phyloP scores from a whole-genome alignment of 2,329 filamentous ascomycete species.

The Scedosporium boydii region DNA sequence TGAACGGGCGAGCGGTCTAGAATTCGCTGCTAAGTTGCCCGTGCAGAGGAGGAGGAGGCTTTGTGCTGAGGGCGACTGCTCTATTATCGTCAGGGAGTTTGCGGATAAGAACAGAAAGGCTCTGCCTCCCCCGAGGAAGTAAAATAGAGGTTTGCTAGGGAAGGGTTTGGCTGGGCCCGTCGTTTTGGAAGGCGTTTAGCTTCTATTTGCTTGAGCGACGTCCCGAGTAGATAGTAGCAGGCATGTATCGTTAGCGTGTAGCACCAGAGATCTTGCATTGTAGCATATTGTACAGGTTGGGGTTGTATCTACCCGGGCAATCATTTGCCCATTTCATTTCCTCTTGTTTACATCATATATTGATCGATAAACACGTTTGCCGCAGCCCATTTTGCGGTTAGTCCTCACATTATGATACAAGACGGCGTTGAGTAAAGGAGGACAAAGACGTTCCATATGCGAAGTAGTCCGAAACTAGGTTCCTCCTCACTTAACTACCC shows the following conservation, averaged over 20 bases:
- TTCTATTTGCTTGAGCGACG: too few relatives aligned
- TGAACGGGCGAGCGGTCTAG: constrained; percentile 82
- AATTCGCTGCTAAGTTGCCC: constrained; percentile 78
- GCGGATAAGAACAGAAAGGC: constrained; percentile 46
- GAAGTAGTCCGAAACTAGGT: too few relatives aligned
- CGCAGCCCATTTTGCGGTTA: too few relatives aligned
- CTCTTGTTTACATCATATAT: too few relatives aligned
- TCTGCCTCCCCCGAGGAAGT: constrained; percentile 2
- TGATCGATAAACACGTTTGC: too few relatives aligned
- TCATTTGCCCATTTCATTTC: background rate
- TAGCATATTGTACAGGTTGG: background rate
- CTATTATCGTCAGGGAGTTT: constrained; percentile 75
- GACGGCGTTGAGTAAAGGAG: too few relatives aligned
- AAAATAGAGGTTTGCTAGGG: background rate
- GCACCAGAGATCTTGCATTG: background rate
- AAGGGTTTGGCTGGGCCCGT: too few relatives aligned
- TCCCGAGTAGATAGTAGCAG: background rate
- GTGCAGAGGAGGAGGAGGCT: constrained; percentile 63
- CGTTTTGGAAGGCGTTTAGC: too few relatives aligned
- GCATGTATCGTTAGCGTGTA: background rate
- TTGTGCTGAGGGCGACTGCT: constrained; percentile 79
- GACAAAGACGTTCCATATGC: too few relatives aligned
- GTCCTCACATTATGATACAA: too few relatives aligned
- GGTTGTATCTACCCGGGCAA: too few relatives aligned
- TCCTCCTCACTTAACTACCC: too few relatives aligned